A percentile compares a stretch with the other conserved stretches of the same genome.
These are phyloP conservation scores for Moesziomyces sp. DNA, from an alignment of 1,284 basidiomycete species.

Conservation along the genomic window DNA sequence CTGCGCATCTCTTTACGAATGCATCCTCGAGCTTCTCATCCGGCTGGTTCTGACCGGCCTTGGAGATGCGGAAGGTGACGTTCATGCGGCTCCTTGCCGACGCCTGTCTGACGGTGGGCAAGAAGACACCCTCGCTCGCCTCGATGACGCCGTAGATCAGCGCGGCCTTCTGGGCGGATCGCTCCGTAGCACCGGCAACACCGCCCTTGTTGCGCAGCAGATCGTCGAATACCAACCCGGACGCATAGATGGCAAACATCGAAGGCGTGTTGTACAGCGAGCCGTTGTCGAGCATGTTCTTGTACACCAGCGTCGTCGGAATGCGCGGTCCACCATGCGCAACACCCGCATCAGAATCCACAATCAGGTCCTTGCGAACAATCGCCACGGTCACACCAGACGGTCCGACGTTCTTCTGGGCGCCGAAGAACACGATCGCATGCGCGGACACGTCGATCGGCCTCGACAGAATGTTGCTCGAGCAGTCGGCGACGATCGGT, in stretches of 20 bases:
- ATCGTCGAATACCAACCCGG: slow-evolving; percentile 84
- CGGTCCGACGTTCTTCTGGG: slow-evolving; percentile 99
- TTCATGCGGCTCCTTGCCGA: slow-evolving; percentile 65
- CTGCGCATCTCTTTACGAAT: slow-evolving; percentile 56
- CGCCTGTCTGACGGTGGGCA: slow-evolving; percentile 56
- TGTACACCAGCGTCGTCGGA: slow-evolving; percentile 85
- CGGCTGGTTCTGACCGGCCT: slow-evolving; percentile 38
- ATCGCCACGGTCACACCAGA: slow-evolving; percentile 92
- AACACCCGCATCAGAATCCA: slow-evolving; percentile 59
- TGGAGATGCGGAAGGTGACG: slow-evolving; percentile 63
- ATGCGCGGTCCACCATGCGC: slow-evolving; percentile 73
- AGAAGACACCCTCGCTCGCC: slow-evolving; percentile 45
- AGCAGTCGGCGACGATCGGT: slow-evolving; percentile 94
- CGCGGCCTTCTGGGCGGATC: slow-evolving; percentile 43
- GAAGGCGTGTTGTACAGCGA: slow-evolving; percentile 96
- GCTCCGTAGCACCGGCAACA: slow-evolving; percentile 70
- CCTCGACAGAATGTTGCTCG: slow-evolving; percentile 96
- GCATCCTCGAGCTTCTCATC: slow-evolving; percentile 56
- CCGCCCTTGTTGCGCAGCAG: slow-evolving; percentile 75
- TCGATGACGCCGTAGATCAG: slow-evolving; percentile 61
- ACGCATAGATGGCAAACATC: slow-evolving; percentile 90
- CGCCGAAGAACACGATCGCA: slow-evolving; percentile 94
- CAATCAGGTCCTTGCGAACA: slow-evolving; percentile 83
- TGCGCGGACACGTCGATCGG: slow-evolving; percentile 80
- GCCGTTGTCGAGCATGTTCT: slow-evolving; percentile 80